Percentiles rank a stretch among this genome's conserved stretches.
These are phyloP conservation scores for Ogataea minuta DNA, from an alignment of 805 yeast genomes.

Conservation along the genomic window DNA sequence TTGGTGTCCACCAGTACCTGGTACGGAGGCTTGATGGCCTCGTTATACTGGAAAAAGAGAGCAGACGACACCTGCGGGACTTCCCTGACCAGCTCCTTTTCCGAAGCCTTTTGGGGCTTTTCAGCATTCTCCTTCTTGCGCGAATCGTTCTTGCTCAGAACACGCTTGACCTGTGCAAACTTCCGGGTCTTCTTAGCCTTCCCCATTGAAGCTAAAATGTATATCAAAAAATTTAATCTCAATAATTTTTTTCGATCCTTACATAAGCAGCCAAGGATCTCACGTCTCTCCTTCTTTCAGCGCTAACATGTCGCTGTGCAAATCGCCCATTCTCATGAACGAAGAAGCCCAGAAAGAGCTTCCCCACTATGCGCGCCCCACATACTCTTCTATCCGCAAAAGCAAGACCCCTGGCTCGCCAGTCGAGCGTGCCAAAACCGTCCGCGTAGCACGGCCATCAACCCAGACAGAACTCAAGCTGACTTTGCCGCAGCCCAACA, in stretches of 20 bases:
- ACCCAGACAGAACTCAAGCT: constrained; percentile 3
- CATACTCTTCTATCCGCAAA: constrained; percentile 22
- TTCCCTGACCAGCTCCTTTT: constrained; percentile 71
- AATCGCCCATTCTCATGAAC: constrained; percentile 14
- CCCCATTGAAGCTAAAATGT: constrained; percentile 57
- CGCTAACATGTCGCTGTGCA: constrained; percentile 10
- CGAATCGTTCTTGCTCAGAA: constrained; percentile 70
- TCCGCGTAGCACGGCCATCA: constrained; percentile 3
- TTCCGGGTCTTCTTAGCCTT: constrained; percentile 96
- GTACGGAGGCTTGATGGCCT: constrained; percentile 96
- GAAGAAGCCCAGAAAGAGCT: constrained; percentile 12
- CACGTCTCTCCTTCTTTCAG: constrained; percentile 7
- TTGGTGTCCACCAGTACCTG: constrained; percentile 95
- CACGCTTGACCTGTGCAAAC: constrained; percentile 89
- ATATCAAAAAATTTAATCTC: constrained; percentile 1
- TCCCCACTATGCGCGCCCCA: constrained; percentile 28
- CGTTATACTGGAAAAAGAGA: constrained; percentile 88
- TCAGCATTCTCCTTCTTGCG: constrained; percentile 49
- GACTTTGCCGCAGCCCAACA: constrained; percentile 4
- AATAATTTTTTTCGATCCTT: constrained; percentile 7
- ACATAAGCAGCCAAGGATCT: constrained; percentile 10
- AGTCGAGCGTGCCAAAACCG: constrained; percentile 6
- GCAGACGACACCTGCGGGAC: constrained; percentile 96
- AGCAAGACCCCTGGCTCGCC: constrained; percentile 15
- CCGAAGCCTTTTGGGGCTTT: constrained; percentile 44